phyloP scores from a whole-genome alignment of 2,329 filamentous ascomycete genomes.

The Pseudonectria foliicola region DNA sequence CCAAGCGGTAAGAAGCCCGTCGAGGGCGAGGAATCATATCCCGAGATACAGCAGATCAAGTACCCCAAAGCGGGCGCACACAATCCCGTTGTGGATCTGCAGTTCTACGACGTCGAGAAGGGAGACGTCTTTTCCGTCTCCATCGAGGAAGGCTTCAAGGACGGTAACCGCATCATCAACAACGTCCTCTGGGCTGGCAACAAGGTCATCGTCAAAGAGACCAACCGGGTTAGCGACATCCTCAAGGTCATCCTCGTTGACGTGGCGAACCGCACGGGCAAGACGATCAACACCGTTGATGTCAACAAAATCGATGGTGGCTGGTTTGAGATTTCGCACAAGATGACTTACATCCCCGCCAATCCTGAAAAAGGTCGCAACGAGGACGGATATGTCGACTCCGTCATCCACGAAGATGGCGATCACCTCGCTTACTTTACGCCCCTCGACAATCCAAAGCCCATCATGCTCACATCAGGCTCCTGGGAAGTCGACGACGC shows the following conservation, averaged over 20 bases:
- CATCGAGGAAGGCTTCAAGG: conserved; percentile 67
- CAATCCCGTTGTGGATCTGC: conserved; percentile 81
- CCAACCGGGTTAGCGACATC: conserved; percentile 89
- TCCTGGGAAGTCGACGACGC: conserved; percentile 87
- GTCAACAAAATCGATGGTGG: conserved; percentile 83
- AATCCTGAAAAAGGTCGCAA: conserved; percentile 68
- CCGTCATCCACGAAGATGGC: conserved; percentile 75
- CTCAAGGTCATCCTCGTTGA: conserved; percentile 84
- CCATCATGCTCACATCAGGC: conserved; percentile 79
- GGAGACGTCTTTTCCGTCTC: conserved; percentile 73
- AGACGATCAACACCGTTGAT: conserved; percentile 71
- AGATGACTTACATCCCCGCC: conserved; percentile 78
- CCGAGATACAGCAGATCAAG: conserved; percentile 86
- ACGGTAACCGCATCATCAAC: conserved; percentile 82
- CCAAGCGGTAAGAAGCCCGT: conserved; percentile 66
- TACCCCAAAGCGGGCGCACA: conserved; percentile 94
- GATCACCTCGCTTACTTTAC: conserved; percentile 93
- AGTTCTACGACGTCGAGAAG: conserved; percentile 79
- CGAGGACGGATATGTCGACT: conserved; percentile 89
- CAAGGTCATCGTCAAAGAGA: conserved; percentile 82
- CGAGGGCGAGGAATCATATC: conserved; percentile 74
- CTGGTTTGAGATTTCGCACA: conserved; percentile 92
- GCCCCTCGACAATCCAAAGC: conserved; percentile 75
- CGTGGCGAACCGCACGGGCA: conserved; percentile 63
- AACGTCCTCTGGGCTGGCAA: conserved; percentile 86